Conservation (phyloP, 768 basidiomycete species). For the Amanita brunnescens region DNA sequence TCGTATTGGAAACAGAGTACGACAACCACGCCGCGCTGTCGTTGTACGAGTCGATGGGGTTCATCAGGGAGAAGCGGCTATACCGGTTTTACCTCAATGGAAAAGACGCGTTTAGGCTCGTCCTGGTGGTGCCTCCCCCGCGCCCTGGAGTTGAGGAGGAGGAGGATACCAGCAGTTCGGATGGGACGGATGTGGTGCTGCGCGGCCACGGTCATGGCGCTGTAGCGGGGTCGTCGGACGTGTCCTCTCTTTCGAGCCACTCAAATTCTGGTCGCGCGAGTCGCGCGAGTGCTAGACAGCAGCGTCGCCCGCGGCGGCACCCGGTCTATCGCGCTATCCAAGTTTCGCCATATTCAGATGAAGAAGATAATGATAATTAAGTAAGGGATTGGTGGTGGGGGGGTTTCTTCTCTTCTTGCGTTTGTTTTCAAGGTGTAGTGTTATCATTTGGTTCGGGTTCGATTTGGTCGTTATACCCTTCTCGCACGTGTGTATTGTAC, state of each 20-base stretch:
- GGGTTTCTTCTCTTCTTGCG: too few relatives aligned
- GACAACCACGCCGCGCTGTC: slow-evolving; percentile 86
- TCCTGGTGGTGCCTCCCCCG: slow-evolving; percentile 46
- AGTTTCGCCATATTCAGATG: slow-evolving; percentile 9
- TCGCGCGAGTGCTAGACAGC: neutral
- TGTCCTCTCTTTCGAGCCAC: too few relatives aligned
- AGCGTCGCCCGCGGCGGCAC: neutral
- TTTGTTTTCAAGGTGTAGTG: too few relatives aligned
- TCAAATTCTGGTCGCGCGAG: neutral
- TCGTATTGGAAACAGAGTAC: slow-evolving; percentile 92
- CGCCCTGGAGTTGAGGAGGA: slow-evolving; percentile 24
- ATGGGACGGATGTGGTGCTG: slow-evolving; percentile 10
- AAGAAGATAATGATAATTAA: slow-evolving; percentile 1
- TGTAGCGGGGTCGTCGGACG: neutral
- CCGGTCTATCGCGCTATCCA: slow-evolving; percentile 7
- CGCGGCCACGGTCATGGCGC: slow-evolving; percentile 12
- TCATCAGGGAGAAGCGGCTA: slow-evolving; percentile 91
- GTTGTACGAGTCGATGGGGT: slow-evolving; percentile 87
- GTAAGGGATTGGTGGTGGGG: too few relatives aligned
- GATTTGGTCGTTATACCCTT: too few relatives aligned
- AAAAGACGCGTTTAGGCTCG: slow-evolving; percentile 88
- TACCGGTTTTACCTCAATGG: slow-evolving; percentile 95
- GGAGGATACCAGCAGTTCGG: too few relatives aligned
- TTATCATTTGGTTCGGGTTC: too few relatives aligned
- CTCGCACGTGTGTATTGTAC: too few relatives aligned